Conservation (phyloP, 345 rosid genomes). For the Salix caprea region DNA sequence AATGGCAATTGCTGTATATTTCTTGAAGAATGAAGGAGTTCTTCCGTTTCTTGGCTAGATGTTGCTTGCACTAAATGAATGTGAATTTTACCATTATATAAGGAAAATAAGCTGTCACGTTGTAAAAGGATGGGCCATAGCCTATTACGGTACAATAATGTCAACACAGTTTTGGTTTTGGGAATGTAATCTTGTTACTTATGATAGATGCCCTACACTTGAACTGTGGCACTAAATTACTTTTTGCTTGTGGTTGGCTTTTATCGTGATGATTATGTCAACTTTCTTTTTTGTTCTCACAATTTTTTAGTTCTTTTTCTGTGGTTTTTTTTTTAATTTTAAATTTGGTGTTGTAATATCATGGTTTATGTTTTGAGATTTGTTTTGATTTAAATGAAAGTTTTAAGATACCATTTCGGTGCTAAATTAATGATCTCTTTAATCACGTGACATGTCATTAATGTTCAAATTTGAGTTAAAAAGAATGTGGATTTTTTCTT, state of each 20-base stretch:
- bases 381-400: too few relatives aligned
- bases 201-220: not conserved
- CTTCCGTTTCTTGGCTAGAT: constrained; percentile 10
- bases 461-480: too few relatives aligned
- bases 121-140: not conserved
- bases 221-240: not conserved
- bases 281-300: too few relatives aligned
- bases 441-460: too few relatives aligned
- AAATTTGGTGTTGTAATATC: too few relatives aligned
- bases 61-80: not conserved
- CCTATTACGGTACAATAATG: not conserved
- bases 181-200: not conserved
- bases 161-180: not conserved
- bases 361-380: too few relatives aligned
- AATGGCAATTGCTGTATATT: constrained; percentile 36
- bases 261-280: not conserved
- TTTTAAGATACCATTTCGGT: too few relatives aligned
- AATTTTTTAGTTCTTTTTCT: too few relatives aligned
- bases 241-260: not conserved
- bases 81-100: not conserved
- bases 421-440: too few relatives aligned
- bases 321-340: too few relatives aligned
- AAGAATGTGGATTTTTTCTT: too few relatives aligned
- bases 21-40: constrained; percentile 29
- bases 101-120: not conserved